Percentiles rank a stretch among this genome's conserved stretches.
Conservation (phyloP, 2,329 filamentous ascomycete species). For the Paramyrothecium sp. region DNA sequence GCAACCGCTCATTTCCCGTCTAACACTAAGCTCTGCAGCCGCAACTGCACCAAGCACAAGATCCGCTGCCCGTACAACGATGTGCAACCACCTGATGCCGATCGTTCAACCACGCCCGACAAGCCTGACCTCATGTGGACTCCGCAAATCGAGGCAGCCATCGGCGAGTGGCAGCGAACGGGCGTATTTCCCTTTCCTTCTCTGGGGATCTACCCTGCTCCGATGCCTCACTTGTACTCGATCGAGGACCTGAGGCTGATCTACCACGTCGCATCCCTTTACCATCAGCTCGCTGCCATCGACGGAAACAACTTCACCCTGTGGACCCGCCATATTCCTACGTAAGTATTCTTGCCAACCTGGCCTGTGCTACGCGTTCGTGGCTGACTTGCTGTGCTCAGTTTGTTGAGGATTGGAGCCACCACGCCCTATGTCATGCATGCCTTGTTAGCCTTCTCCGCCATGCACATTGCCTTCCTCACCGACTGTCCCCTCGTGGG, state of each 20-base stretch:
- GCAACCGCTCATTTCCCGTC: background rate
- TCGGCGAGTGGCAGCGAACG: constrained; percentile 80
- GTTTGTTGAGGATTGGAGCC: constrained; percentile 70
- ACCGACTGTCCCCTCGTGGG: constrained; percentile 82
- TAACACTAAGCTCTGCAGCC: constrained; percentile 50
- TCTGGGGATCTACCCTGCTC: constrained; percentile 72
- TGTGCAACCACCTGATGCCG: constrained; percentile 62
- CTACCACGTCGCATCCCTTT: constrained; percentile 84
- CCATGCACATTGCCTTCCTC: constrained; percentile 87
- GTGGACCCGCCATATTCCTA: constrained; percentile 91
- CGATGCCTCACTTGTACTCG: constrained; percentile 70
- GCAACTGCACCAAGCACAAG: constrained; percentile 99
- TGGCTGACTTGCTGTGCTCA: constrained; percentile 10
- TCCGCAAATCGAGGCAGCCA: constrained; percentile 76
- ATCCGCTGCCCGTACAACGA: constrained; percentile 98
- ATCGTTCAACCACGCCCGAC: constrained; percentile 58
- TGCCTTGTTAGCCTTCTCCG: constrained; percentile 88
- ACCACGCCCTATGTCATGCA: constrained; percentile 91
- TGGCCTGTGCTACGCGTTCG: background rate
- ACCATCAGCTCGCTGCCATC: constrained; percentile 74
- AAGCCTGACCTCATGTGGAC: constrained; percentile 79
- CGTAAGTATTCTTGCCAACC: constrained; percentile 58
- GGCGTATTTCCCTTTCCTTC: constrained; percentile 84
- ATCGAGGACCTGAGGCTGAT: constrained; percentile 82
- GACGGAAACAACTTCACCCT: constrained; percentile 82